Evolutionary conservation across 441 rosid species (phyloP), one percentile per base, ranked within the genome.

Genomic region (Adansonia madagascariensis): DNA sequence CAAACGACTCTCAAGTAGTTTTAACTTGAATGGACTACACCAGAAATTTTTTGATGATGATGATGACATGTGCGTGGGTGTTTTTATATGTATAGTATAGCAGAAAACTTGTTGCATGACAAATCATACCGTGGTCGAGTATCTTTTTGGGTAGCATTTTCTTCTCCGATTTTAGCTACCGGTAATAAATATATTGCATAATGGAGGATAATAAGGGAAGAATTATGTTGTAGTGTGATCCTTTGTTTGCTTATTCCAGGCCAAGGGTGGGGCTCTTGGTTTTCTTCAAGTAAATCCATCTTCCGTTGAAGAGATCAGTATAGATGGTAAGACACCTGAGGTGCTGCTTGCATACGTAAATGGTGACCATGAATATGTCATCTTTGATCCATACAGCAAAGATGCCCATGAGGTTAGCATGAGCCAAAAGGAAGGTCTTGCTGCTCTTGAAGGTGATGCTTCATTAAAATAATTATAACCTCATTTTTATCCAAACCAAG

Each of bases 341-440:
- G 22, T 75, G 53, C 79, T 88, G 81, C 91, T 97, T 67, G 97
- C 88, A 31, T 97, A 84, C 71, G 75, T 97, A 71, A 93, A 93
- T 78, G 88, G 93, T 56, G 87, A 93, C 85, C 98, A 88, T 67
- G 99, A 97, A 82, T 97, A 92, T 80, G 90, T 89, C 65, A 84
- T 97, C 53, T 93, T 93, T 73, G 90, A 97, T 69, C 97, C 97
- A 7, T 78, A 81, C 73, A 85, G 85, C 11, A 90, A 86, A 75
- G 91, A 88, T 77, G 79, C 83, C 35, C 84, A 57, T 0, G 94
- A 94, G 85, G 86, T 78, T 65, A 78, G 87, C 20, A 67, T 85
- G 72, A 52, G 64, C 69, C 86, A 44, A 46, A 77, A 27, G 15
- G 78, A 82, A 62, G 81, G 79, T 72, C 75, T 53, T 61, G 47